Evolutionary conservation across 345 rosid genomes (phyloP).

Genomic region (Syzygium oleosum): DNA sequence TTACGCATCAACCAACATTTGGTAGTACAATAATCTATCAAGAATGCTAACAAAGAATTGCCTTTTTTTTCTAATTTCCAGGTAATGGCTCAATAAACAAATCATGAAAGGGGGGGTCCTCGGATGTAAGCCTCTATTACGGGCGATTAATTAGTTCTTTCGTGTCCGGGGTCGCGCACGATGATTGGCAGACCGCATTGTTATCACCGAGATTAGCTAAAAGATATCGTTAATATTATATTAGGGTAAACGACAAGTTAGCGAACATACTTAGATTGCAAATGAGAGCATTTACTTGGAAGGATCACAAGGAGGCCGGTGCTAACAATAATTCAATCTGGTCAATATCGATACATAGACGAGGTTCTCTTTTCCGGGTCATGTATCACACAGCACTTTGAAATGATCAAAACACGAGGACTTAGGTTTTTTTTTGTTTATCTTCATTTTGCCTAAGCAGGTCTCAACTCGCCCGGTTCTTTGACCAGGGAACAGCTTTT

Average conservation of each 20-base stretch:
- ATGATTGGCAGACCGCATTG: constrained; percentile 4
- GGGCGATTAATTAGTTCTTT: not conserved
- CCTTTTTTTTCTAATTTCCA: not conserved
- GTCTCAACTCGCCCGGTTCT: not conserved
- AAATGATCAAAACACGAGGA: not conserved
- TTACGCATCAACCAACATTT: not conserved
- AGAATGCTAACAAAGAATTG: not conserved
- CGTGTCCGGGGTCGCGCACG: constrained; percentile 1
- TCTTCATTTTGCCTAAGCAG: not conserved
- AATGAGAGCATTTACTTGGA: not conserved
- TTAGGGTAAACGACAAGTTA: constrained; percentile 4
- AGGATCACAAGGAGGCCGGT: not conserved
- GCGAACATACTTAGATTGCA: not conserved
- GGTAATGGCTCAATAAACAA: not conserved
- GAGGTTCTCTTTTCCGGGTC: not conserved
- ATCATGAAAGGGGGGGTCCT: not conserved
- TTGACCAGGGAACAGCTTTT: not conserved
- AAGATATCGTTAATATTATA: constrained; percentile 4
- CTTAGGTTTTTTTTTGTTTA: not conserved
- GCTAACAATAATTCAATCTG: constrained; percentile 1
- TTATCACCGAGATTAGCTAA: constrained; percentile 2
- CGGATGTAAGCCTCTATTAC: not conserved
- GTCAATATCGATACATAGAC: not conserved
- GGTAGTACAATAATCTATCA: not conserved
- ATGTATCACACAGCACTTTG: not conserved